Evolutionary conservation across 2,329 filamentous ascomycete species (phyloP), one percentile per base, ranked within the genome.

Genomic region (Geosmithia flava): DNA sequence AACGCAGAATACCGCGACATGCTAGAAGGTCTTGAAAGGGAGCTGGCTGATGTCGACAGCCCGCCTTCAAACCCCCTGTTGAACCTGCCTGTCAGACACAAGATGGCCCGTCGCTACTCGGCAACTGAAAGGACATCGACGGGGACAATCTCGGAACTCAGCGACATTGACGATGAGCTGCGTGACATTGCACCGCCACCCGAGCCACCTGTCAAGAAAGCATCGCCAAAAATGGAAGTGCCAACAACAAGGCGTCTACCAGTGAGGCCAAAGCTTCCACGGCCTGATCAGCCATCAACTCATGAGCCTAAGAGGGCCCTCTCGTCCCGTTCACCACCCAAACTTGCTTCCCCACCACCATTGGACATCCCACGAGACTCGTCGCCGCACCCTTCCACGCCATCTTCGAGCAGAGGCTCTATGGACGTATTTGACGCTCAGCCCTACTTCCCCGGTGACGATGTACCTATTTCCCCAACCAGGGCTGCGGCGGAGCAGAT

Each of bases 401-500:
- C 33, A 13, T 37, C 33, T 13, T 37, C 33, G 6, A 16, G 15
- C 33, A 37, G 33, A 37, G 33, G 33, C 11, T 37, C 33, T 11
- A 11, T 37, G 10, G 33, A 37, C 33, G 6, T 3, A 37, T 37
- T 13, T 16, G 33, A 13, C 11, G 5, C 33, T 16, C 33, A 13
- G 13, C 33, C 33, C 15, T 37, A 37, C 11, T 37, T 37, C 33
- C 33, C 33, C 15, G 33, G 33, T 16, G 33, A 37, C 11, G 33
- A 37, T 13, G 33, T 37, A 11, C 42, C 50, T 3, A 30, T 48
- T 4, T 69, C 72, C 1, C 70, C 71, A 0, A 72, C 70, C 0
- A 71, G 78, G 48, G 64, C 67, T n/a, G 57, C 74, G 51, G 76
- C 76, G 1, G 73, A 81, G 49, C 65, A 74, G 41, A 81, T 81